phyloP scores from a whole-genome alignment of 2,329 filamentous ascomycete species.

The Fusarium sp. region DNA sequence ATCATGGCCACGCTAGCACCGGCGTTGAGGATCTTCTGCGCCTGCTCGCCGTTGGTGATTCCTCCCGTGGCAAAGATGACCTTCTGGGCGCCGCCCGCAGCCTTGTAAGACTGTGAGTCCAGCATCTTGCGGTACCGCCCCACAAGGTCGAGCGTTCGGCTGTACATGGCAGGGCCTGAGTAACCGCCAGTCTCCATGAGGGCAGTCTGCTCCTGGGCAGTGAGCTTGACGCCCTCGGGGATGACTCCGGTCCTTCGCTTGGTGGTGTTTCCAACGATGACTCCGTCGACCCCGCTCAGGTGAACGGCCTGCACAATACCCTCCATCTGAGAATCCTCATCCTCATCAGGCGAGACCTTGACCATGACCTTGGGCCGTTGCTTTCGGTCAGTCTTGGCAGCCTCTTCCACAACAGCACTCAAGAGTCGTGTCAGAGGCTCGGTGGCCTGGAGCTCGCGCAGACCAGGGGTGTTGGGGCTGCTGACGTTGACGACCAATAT shows the following conservation, averaged over 20 bases:
- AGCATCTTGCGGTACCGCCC: conserved; percentile 79
- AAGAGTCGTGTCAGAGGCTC: conserved; percentile 86
- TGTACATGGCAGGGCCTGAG: conserved; percentile 90
- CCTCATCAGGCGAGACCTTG: conserved; percentile 97
- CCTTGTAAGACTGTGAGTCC: conserved; percentile 57
- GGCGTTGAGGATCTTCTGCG: conserved; percentile 82
- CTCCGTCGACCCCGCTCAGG: conserved; percentile 87
- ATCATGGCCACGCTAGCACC: conserved; percentile 92
- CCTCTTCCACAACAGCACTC: conserved; percentile 83
- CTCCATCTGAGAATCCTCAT: conserved; percentile 82
- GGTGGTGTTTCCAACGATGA: conserved; percentile 98
- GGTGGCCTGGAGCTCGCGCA: conserved; percentile 85
- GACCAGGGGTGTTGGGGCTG: conserved; percentile 92
- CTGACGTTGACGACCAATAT: conserved; percentile 98
- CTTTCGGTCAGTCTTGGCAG: conserved; percentile 73
- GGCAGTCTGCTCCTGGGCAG: conserved; percentile 72
- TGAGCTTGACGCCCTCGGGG: conserved; percentile 73
- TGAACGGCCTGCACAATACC: conserved; percentile 90
- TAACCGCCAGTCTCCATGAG: conserved; percentile 86
- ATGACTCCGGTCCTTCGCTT: conserved; percentile 80
- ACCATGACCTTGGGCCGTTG: conserved; percentile 84
- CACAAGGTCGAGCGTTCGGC: conserved; percentile 81
- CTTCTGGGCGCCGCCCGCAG: conserved; percentile 65
- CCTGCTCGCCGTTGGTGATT: conserved; percentile 89
- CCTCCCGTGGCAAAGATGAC: conserved; percentile 94